Evolutionary conservation across 2,329 filamentous ascomycete species (phyloP).

Genomic region (Hypomyces rosellus): DNA sequence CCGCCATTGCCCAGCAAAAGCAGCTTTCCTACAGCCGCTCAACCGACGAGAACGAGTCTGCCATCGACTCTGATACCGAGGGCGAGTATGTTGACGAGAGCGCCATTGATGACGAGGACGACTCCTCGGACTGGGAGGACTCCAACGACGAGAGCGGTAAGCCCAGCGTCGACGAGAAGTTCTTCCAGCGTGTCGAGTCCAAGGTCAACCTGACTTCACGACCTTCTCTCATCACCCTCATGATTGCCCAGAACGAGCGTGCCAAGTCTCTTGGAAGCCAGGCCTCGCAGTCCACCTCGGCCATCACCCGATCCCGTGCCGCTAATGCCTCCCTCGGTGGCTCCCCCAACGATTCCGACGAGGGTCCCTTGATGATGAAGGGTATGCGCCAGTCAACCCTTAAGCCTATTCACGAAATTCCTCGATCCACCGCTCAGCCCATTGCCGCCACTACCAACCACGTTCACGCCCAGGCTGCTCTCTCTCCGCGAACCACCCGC

Average conservation of each 20-base stretch:
- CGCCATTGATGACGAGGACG: conserved; percentile 70
- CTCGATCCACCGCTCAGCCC: conserved; percentile 65
- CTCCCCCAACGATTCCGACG: conserved; percentile 55
- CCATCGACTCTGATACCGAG: conserved; percentile 34
- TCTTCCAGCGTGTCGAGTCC: conserved; percentile 90
- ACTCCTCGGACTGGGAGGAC: conserved; percentile 54
- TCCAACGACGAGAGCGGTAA: conserved; percentile 76
- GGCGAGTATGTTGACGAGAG: conserved; percentile 71
- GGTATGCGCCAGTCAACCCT: conserved; percentile 44
- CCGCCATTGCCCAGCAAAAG: conserved; percentile 49
- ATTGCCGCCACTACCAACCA: conserved; percentile 70
- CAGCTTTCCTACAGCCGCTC: conserved; percentile 67
- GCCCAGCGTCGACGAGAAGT: conserved; percentile 72
- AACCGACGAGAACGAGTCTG: conserved; percentile 44
- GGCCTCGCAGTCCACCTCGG: conserved; percentile 60
- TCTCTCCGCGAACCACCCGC: conserved; percentile 86
- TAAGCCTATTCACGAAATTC: conserved; percentile 54
- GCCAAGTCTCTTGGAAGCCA: conserved; percentile 62
- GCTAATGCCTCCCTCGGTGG: conserved; percentile 37
- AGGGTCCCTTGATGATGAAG: conserved; percentile 60
- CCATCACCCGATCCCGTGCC: conserved; percentile 59
- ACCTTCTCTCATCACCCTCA: conserved; percentile 81
- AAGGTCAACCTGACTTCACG: conserved; percentile 77
- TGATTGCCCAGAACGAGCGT: conserved; percentile 73
- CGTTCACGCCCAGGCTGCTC: conserved; percentile 59